Conservation (phyloP, 1,284 basidiomycete genomes). For the Ustanciosporium gigantosporum region DNA sequence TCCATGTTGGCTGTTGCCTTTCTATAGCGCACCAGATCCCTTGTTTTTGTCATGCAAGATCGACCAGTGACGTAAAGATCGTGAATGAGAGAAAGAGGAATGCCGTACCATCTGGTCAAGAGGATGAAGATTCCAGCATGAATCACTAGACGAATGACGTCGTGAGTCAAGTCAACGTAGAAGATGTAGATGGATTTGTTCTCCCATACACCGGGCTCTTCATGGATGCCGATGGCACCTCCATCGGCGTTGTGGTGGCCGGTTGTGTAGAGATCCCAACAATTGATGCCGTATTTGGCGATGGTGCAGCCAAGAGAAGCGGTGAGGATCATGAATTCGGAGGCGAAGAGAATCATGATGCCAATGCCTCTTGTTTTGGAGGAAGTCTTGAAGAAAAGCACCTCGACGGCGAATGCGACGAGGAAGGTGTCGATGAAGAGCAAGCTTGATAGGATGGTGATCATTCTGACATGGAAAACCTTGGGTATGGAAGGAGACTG, state of each 20-base stretch:
- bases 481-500: conserved; percentile 82
- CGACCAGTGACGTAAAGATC: conserved; percentile 94
- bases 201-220: conserved; percentile 77
- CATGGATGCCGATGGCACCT: no score
- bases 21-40: conserved; percentile 85
- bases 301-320: conserved; percentile 78
- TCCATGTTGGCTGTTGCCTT: conserved; percentile 97
- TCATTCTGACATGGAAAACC: conserved; percentile 82
- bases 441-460: conserved; percentile 71
- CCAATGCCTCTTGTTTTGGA: no score
- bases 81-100: conserved; percentile 92
- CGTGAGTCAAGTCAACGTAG: conserved; percentile 83
- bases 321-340: conserved; percentile 82
- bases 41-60: conserved; percentile 82
- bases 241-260: no score
- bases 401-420: conserved; percentile 75
- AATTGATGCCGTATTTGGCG: conserved; percentile 81
- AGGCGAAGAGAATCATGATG: conserved; percentile 83
- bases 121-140: conserved; percentile 86
- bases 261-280: conserved; percentile 74
- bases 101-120: conserved; percentile 89
- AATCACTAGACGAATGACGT: conserved; percentile 87
- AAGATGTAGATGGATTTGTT: conserved; percentile 96
- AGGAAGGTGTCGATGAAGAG: conserved; percentile 73
- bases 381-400: conserved; percentile 41